These are phyloP conservation scores for Tricholoma furcatifolium DNA, from an alignment of 768 basidiomycete genomes.

Conservation along the genomic window DNA sequence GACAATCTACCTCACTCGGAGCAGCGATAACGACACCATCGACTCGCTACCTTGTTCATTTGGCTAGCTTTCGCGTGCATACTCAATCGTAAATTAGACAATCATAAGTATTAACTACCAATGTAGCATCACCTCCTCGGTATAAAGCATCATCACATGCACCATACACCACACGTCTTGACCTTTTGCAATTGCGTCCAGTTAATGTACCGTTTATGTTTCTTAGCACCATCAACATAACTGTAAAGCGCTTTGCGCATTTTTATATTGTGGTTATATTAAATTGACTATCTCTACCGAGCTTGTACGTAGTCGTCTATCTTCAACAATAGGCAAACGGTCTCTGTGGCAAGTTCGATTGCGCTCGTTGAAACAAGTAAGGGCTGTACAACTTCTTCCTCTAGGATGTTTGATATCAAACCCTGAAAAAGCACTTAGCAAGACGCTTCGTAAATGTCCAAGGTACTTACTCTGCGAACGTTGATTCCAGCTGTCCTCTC, in stretches of 20 bases:
- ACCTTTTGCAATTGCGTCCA: background rate
- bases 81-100: slow-evolving; percentile 13
- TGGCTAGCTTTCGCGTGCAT: slow-evolving; percentile 1
- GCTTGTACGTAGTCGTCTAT: slow-evolving; percentile 93
- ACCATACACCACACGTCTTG: slow-evolving; percentile 2
- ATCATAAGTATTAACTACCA: slow-evolving; percentile 13
- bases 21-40: slow-evolving; percentile 14
- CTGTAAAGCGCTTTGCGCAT: background rate
- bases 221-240: background rate
- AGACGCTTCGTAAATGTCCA: background rate
- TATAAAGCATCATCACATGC: slow-evolving; percentile 2
- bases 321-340: slow-evolving; percentile 92
- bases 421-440: slow-evolving; percentile 49
- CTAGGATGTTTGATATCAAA: slow-evolving; percentile 93
- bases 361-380: slow-evolving; percentile 94
- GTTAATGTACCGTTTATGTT: background rate
- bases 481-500: slow-evolving; percentile 97
- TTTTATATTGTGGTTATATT: background rate
- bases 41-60: slow-evolving; percentile 1
- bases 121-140: slow-evolving; percentile 12
- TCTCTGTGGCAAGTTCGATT: slow-evolving; percentile 93
- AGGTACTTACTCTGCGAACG: slow-evolving; percentile 79
- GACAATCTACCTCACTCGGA: slow-evolving; percentile 46
- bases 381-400: slow-evolving; percentile 97
- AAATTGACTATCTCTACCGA: slow-evolving; percentile 36